Base-by-base conservation (phyloP, 306 rosid genomes). In the Glycine soja region DNA sequence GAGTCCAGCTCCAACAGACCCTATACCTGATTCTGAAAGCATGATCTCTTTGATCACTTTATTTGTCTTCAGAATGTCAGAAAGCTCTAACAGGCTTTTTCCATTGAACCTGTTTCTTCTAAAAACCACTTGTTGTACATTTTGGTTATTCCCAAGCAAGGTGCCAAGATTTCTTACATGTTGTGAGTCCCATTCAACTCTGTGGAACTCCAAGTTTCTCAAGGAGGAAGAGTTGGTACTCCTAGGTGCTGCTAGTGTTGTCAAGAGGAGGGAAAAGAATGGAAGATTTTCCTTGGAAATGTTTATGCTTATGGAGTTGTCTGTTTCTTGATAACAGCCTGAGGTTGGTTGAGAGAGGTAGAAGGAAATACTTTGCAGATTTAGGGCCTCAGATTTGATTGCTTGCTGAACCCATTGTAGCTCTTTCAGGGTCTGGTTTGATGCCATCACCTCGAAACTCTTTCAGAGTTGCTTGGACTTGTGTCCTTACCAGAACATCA, bases 141-240 rank as follows among this genome's bases (percentile, higher is more conserved):
- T 76, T 56, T 53, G 72, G 78, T 80, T 82, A 43, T 81, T 80
- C 77, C 89, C 92, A 0, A 92, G 82, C 82, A 93, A 80, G 34
- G 15, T 56, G 11, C 84, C 86, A 62, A 96, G 90, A 36, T 69
- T 68, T 84, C 50, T 78, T 19, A 92, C 74, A 56, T 85, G 91
- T 40, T 85, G 77, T 7, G 79, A 10, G 8, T 93, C 91, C 99
- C 98, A 90, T 74, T 89, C 85, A 8, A 88, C 91, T 50, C 51
- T 80, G 81, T 93, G 91, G 73, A 96, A 96, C 92, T 96, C 99
- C 77, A 93, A 75, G 92, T 86, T 92, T 77, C 88, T 85, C 56
- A 96, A 84, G 73, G 91, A 76, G 72, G 82, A 24, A 57, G 11
- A 65, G 43, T 82, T 85, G 72, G 62, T 78, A 72, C 46, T 58